Evolutionary conservation across 805 yeast species (phyloP), one percentile per base, ranked within the genome.

Genomic region (Kluyveromyces dobzhanskii): DNA sequence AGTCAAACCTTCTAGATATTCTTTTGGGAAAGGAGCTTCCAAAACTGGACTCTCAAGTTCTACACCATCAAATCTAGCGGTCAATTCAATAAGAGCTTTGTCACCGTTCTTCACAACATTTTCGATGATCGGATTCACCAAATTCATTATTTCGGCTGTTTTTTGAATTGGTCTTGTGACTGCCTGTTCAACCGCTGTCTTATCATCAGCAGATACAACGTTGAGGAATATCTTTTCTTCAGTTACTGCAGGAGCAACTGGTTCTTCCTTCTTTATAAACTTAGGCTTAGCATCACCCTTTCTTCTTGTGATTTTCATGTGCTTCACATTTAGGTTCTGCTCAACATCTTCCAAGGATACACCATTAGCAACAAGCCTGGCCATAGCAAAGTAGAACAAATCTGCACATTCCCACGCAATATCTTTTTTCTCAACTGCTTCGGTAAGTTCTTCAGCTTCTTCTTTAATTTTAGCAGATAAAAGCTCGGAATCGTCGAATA

Each of bases 371-470:
- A 81, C 71, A 36, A 85, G 73, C 61, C 84, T 85, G 41, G 85
- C 67, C 58, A 80, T 54, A 11, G 90, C 81, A 52, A 85, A 85
- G 56, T 80, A 76, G 45, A 85, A 70, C 59, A 92, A 70, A 60
- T 92, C 98, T 7, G 98, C 98, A 38, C 94, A 90, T 65, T 92
- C 98, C 96, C 96, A 92, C 0, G 97, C 82, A 39, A 86, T 73
- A 41, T 90, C 81, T 2, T 72, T 73, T 51, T 71, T 71, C 4
- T 67, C 53, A 27, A 69, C 69, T 13, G 98, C 97, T 42, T 87
- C 96, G 24, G 87, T 77, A 45, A 92, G 74, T 62, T 92, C 98
- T 54, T 90, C 97, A 32, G 96, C 94, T 64, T 92, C 98, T 65
- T 92, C 98, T 60, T 78, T 77, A 64, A 92, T 80, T 69, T 92